phyloP scores from a whole-genome alignment of 306 rosid genomes.

The Sechiopsis laciniata region DNA sequence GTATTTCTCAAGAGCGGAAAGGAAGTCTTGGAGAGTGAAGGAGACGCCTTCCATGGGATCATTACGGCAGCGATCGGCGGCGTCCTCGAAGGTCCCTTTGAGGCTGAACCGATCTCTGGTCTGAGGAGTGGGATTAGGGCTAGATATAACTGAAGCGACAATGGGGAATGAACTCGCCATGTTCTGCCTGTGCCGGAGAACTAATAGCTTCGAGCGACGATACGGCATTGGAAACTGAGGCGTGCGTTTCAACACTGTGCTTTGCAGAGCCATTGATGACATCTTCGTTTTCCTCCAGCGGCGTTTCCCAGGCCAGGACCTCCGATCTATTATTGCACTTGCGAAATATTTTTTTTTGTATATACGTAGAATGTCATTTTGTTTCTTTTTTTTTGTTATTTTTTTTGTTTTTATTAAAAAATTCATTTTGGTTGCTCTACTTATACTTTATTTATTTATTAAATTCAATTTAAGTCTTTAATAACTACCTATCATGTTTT shows the following conservation, averaged over 20 bases:
- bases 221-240: slow-evolving; percentile 36
- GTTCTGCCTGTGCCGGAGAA: slow-evolving; percentile 22
- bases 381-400: too few species aligned
- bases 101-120: slow-evolving; percentile 63
- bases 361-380: too few species aligned
- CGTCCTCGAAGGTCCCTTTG: slow-evolving; percentile 61
- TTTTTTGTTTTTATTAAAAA: too few species aligned
- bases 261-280: slow-evolving; percentile 64
- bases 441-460: too few species aligned
- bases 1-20: slow-evolving; percentile 54
- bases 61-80: slow-evolving; percentile 74
- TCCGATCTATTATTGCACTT: too few species aligned
- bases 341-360: too few species aligned
- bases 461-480: too few species aligned
- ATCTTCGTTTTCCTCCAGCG: neutral
- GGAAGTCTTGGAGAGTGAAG: slow-evolving; percentile 57
- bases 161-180: slow-evolving; percentile 29
- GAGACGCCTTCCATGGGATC: slow-evolving; percentile 65
- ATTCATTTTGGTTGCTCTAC: too few species aligned
- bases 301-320: too few species aligned
- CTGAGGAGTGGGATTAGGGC: slow-evolving; percentile 48
- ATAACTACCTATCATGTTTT: too few species aligned
- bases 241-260: slow-evolving; percentile 46
- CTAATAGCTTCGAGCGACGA: slow-evolving; percentile 38
- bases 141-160: slow-evolving; percentile 35